Percentiles rank a stretch among this genome's conserved stretches.
phyloP scores from a whole-genome alignment of 176 grass and related monocot species.

The Aegilops bicornis region DNA sequence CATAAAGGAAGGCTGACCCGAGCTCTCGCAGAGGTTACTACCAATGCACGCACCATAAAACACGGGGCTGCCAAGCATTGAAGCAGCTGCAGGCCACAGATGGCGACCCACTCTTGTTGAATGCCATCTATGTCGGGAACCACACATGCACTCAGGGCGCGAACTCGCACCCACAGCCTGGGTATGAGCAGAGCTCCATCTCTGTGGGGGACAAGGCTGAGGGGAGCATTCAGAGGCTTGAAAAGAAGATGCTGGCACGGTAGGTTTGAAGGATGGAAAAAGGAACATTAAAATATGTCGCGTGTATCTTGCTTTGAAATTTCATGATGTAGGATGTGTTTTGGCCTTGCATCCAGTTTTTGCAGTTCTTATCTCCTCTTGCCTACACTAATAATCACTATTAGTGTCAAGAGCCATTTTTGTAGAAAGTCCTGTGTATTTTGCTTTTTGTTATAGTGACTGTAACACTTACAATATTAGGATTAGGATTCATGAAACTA shows the following conservation, averaged over 20 bases:
- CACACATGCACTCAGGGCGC: not conserved
- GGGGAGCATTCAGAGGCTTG: not conserved
- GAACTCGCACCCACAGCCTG: not conserved
- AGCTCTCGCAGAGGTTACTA: not conserved
- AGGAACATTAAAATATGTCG: not conserved
- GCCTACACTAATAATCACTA: not conserved
- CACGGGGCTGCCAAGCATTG: not conserved
- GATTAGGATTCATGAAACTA: not conserved
- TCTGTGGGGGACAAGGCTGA: not conserved
- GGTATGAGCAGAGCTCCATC: not conserved
- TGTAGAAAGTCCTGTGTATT: too few relatives aligned
- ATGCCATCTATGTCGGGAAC: not conserved
- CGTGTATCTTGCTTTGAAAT: not conserved
- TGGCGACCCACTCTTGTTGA: not conserved
- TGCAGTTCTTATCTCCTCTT: not conserved
- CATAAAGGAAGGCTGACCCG: not conserved
- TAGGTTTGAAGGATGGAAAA: not conserved
- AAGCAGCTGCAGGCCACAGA: not conserved
- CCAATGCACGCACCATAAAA: not conserved
- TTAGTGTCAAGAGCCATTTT: not conserved
- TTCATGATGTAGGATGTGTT: not conserved
- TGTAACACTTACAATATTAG: too few relatives aligned
- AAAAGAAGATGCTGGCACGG: not conserved
- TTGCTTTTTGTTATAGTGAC: too few relatives aligned
- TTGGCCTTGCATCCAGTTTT: not conserved